Base-by-base conservation (phyloP, 345 rosid species). In the Balakata baccata region DNA sequence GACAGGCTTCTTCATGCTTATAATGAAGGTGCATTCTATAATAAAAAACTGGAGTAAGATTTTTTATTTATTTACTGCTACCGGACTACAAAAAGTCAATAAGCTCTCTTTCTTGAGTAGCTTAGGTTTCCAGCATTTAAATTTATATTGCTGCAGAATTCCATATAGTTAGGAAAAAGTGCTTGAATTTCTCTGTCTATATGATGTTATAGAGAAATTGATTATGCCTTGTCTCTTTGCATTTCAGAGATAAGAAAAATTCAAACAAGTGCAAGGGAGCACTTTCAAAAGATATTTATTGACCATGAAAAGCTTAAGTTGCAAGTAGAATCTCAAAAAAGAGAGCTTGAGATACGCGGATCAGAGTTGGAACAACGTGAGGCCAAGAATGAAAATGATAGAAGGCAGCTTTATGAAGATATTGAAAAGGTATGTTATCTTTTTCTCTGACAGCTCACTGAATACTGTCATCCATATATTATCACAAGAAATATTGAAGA, bases 221-320 rank as follows among this genome's bases (percentile, higher is more conserved):
- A 69, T 53, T 43, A 16, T 53, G 45, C 46, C 10, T 7, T 65
- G 43, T 75, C 12, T 69, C 11, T 85, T 70, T 77, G 66, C 62
- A 45, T 73, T 77, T 70, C 86, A 95, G 98, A 95, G 81, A 86
- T 93, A 63, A 88, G 78, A 73, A 91, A 90, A 67, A 90, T 92
- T 70, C 96, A 92, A 80, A 75, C 81, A 43, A 86, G 86, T 62
- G 89, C 98, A 16, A 79, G 80, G 57, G 98, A 91, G 61, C 98
- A 95, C 78, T 93, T 85, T 73, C 87, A 77, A 78, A 90, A 87
- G 80, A 93, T 91, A 66, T 85, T 85, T 78, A 87, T 73, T 76
- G 98, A 93, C 74, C 96, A 90, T 79, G 97, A 92, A 86, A 93
- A 90, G 81, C 87, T 85, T 57, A 93, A 91, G 87, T 37, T 64